Conservation (phyloP, 2,329 filamentous ascomycete genomes). For the Teratosphaeria zuluensis region DNA sequence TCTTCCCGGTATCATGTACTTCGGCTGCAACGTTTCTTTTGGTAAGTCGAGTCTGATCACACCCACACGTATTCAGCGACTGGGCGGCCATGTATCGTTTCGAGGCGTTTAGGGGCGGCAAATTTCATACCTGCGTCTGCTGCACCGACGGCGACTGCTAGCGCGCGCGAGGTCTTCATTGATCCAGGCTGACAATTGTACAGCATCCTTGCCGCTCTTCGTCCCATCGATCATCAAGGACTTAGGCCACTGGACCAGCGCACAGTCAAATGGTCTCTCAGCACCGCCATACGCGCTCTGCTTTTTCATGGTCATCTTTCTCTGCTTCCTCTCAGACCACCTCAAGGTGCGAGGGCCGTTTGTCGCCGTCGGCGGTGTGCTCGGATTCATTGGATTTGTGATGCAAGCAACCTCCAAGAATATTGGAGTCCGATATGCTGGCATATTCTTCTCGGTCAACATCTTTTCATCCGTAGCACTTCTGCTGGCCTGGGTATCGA, state of each 20-base stretch:
- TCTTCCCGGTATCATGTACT: constrained; percentile 43
- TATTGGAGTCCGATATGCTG: constrained; percentile 25
- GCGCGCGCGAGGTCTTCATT: not conserved
- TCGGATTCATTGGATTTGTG: constrained; percentile 33
- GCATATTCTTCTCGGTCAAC: constrained; percentile 25
- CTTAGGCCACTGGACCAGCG: constrained; percentile 55
- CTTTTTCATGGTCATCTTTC: constrained; percentile 30
- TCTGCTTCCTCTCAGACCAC: constrained; percentile 29
- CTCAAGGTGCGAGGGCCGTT: constrained; percentile 32
- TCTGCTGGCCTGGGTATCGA: constrained; percentile 9
- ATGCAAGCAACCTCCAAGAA: constrained; percentile 18
- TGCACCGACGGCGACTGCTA: not conserved
- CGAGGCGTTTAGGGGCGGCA: too few species aligned
- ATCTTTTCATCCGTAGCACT: constrained; percentile 18
- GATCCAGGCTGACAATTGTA: not conserved
- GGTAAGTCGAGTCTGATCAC: constrained; percentile 29
- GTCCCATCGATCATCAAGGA: constrained; percentile 34
- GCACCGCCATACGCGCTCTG: constrained; percentile 34
- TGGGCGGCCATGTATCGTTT: too few species aligned
- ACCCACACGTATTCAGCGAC: not conserved
- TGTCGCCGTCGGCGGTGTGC: constrained; percentile 24
- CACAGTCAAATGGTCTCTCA: constrained; percentile 54
- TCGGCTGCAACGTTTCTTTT: constrained; percentile 51
- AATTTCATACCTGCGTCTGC: not conserved
- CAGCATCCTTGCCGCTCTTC: constrained; percentile 26